These are phyloP conservation scores for Isatis lusitanica DNA, from an alignment of 441 rosid genomes.

Conservation along the genomic window DNA sequence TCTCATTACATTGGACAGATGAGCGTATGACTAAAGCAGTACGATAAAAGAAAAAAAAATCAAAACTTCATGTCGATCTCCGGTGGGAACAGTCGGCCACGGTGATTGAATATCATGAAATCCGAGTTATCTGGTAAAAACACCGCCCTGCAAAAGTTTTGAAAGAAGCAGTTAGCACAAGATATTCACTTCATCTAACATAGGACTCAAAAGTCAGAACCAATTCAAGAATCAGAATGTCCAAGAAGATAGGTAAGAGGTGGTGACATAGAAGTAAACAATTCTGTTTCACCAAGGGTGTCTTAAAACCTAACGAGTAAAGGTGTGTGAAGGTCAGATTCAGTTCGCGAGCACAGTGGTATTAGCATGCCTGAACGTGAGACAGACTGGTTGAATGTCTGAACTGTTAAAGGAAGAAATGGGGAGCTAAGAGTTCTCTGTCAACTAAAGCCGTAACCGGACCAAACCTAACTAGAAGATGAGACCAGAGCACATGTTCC, in stretches of 20 bases:
- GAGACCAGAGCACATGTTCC: no score
- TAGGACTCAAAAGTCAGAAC: not conserved
- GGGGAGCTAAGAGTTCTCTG: no score
- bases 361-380: not conserved
- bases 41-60: not conserved
- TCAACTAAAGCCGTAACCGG: no score
- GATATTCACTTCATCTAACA: not conserved
- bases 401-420: not conserved
- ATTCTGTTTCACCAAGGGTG: not conserved
- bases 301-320: not conserved
- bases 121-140: slow-evolving; percentile 75
- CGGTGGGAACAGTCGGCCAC: slow-evolving; percentile 62
- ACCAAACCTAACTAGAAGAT: not conserved
- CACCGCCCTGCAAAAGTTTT: slow-evolving; percentile 61
- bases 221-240: not conserved
- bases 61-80: slow-evolving; percentile 55
- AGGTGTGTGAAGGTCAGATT: not conserved
- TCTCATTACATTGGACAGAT: slow-evolving; percentile 1
- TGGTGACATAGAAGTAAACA: not conserved
- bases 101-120: slow-evolving; percentile 91
- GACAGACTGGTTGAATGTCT: not conserved
- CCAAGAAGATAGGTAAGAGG: slow-evolving; percentile 2
- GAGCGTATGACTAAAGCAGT: slow-evolving; percentile 14
- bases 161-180: not conserved
- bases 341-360: not conserved